Evolutionary conservation across 2,329 filamentous ascomycete species (phyloP), one percentile per base, ranked within the genome.

Genomic region (Penicillium sp.): DNA sequence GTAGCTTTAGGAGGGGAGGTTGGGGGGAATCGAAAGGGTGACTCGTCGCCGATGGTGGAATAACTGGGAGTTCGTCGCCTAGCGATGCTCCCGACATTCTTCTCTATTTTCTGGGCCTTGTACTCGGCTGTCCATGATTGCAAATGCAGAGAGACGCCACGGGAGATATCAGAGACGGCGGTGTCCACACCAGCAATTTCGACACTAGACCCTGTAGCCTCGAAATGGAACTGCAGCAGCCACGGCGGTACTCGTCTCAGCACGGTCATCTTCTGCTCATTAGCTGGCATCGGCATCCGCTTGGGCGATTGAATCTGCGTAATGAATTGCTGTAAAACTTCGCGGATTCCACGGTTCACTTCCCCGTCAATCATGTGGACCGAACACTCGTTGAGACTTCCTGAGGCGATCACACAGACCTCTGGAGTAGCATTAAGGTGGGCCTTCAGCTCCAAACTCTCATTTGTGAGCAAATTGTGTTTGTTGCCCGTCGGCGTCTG

Each of bases 81-180:
- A 5, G 80, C 66, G n/a, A 68, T 57, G 30, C 59, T 65, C 14
- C 65, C 60, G 28, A 56, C 61, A 29, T 51, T 64, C 1, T 80
- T 77, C 47, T 92, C 87, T 7, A 85, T 75, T 57, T 86, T 86
- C 59, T 93, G 88, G 3, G 88, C 88, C 57, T 87, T 86, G 69
- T 99, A 99, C 60, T 97, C 90, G 3, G 88, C 83, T 0, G 86
- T 88, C 82, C 91, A 93, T 0, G 85, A 88, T 57, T 95, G 89
- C 37, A 97, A 75, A 62, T 96, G 91, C 13, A 99, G 65, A 0
- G 89, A 89, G 34, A 95, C 78, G 14, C 93, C 93, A 18, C 89
- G 82, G 12, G 87, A 87, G 48, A 92, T 83, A 37, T 85, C 80
- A 0, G 91, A 95, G 29, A 97, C 89, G 16, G 85, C 82, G 40